Evolutionary conservation across 768 basidiomycete genomes (phyloP), one percentile per base, ranked within the genome.

Genomic region (Serendipita indica): DNA sequence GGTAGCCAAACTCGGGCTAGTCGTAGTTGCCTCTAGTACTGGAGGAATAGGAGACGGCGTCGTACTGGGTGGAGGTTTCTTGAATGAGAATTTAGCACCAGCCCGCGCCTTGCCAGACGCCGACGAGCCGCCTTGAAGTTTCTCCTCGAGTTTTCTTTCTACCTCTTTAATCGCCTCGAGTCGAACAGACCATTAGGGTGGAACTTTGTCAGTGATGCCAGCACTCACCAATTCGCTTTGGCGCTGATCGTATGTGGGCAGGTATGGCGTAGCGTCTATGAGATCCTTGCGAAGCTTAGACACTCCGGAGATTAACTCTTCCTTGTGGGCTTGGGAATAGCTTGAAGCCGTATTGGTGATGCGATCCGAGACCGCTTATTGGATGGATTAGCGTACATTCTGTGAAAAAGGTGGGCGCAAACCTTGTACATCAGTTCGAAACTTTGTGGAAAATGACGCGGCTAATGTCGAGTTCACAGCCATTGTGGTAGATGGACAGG

Each of bases 191-290:
- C 7, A 62, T 62, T 25, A 43, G 16, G 39, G 14, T 4, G 25
- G 10, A 3, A 34, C 22, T 39, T 4, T 27, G n/a, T 57, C 34
- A 14, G 28, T 43, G n/a, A 30, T 25, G 39, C 14, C 37, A 33
- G 34, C 25, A 72, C 80, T 58, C 63, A 87, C 86, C 64, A 72
- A 69, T 67, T 84, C 83, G 65, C 76, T 84, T 65, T 81, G 82
- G 58, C 82, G 76, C 65, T 84, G 86, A 68, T 88, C 85, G 65
- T 86, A 87, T 35, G 76, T 72, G 3, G 86, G 83, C 43, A 90
- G 70, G 60, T 76, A 79, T 4, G 76, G 75, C 6, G 78, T 79
- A 3, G 82, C 85, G 66, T 82, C 83, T 3, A 75, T 72, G 16
- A 89, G 73, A 22, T 72, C 73, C 64, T 82, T 89, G 41, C 79